Conservation (phyloP, 192 early-diverging fungal genomes). For the Coemansia sp. region DNA sequence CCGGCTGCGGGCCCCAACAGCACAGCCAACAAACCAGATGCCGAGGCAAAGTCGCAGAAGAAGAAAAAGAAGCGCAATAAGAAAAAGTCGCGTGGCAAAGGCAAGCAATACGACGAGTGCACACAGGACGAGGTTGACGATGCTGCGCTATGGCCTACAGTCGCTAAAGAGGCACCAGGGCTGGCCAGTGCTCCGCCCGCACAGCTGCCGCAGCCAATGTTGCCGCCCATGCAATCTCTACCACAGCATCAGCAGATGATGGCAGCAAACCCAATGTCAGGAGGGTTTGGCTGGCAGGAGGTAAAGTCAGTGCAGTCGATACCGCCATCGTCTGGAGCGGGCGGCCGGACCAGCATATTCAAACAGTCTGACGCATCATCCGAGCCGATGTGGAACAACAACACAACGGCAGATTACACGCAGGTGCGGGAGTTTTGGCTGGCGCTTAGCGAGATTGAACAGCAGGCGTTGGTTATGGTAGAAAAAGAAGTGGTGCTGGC, state of each 20-base stretch:
- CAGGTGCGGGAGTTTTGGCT: constrained; percentile 48
- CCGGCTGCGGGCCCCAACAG: not conserved
- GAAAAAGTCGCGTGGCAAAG: constrained; percentile 23
- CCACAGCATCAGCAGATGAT: constrained; percentile 1
- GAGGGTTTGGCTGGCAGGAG: not conserved
- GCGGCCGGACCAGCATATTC: not conserved
- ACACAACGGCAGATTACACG: constrained; percentile 25
- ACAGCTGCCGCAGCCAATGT: not conserved
- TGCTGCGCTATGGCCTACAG: not conserved
- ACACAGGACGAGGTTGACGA: not conserved
- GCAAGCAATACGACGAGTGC: constrained; percentile 14
- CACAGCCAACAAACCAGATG: not conserved
- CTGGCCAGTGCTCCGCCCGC: no score
- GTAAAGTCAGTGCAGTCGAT: not conserved
- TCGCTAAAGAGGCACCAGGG: no score
- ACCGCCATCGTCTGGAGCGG: not conserved
- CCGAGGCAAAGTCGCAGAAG: constrained; percentile 15
- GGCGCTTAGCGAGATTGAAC: constrained; percentile 29
- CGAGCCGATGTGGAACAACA: constrained; percentile 29
- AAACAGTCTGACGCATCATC: not conserved
- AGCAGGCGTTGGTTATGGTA: constrained; percentile 26
- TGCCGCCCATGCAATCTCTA: not conserved
- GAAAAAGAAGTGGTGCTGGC: constrained; percentile 45
- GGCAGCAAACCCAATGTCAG: not conserved
- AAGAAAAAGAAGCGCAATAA: constrained; percentile 27